Conservation (phyloP, 163 green algal genomes). For the Scenedesmus sp. region DNA sequence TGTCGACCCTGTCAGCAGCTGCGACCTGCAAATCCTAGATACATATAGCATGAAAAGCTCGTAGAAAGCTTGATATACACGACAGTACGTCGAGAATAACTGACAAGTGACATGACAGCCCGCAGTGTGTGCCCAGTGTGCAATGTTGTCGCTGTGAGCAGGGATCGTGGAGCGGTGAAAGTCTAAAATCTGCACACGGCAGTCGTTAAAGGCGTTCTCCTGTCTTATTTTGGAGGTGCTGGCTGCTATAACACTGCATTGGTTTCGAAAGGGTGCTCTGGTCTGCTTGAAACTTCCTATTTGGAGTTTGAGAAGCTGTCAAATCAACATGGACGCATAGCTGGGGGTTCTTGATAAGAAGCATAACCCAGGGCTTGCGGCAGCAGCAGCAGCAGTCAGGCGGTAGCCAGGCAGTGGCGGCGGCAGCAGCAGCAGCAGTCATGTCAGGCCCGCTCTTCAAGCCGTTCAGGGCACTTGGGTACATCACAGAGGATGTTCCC, state of each 20-base stretch:
- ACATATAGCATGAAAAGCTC: no score
- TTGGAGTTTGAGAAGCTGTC: background rate
- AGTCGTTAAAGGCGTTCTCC: no score
- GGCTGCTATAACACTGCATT: background rate
- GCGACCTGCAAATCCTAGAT: no score
- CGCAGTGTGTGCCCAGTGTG: background rate
- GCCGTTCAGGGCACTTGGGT: conserved; percentile 92
- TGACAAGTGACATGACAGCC: background rate
- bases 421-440: background rate
- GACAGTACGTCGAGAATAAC: background rate
- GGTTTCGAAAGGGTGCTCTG: background rate
- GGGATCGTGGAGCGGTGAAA: background rate
- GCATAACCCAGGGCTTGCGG: background rate
- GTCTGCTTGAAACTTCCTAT: background rate
- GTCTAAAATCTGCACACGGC: background rate
- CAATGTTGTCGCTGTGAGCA: background rate
- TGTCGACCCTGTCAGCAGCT: background rate
- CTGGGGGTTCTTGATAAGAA: background rate
- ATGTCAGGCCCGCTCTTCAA: conserved; percentile 75
- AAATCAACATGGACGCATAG: background rate
- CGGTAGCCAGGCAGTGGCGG: background rate
- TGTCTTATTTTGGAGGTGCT: background rate
- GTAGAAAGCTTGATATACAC: background rate
- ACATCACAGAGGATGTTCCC: conserved; percentile 91
- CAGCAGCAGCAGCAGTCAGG: background rate